These are phyloP conservation scores for Prosopis cineraria DNA, from an alignment of 306 rosid species.

Conservation along the genomic window DNA sequence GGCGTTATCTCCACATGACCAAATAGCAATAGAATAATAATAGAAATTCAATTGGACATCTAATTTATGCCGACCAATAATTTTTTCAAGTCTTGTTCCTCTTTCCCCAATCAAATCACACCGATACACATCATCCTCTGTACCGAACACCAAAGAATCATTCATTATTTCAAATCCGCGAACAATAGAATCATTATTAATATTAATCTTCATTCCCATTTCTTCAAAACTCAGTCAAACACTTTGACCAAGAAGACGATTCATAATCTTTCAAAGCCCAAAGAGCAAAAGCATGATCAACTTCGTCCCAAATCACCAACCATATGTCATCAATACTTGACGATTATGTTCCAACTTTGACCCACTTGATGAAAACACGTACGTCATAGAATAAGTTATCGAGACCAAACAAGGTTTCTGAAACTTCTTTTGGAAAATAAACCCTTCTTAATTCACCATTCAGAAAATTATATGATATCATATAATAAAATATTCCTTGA, in stretches of 20 bases:
- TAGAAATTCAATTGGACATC: fast-evolving
- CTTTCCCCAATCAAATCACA: background rate
- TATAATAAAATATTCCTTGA: background rate
- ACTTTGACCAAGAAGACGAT: background rate
- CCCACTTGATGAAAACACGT: background rate
- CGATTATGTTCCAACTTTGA: background rate
- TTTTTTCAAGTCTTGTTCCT: background rate
- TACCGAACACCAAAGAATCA: background rate
- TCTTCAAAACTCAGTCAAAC: background rate
- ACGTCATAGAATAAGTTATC: too few species aligned
- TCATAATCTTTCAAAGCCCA: background rate
- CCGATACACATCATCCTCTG: background rate
- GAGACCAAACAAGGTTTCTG: too few species aligned
- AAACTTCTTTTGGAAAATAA: background rate
- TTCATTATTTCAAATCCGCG: background rate
- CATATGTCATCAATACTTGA: background rate
- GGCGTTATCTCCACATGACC: too few species aligned
- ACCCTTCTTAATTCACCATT: background rate
- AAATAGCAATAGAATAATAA: too few species aligned
- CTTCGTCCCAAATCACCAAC: background rate
- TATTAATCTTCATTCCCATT: background rate
- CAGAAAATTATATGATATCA: background rate
- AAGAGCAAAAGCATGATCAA: background rate
- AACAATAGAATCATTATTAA: background rate
- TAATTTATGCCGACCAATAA: background rate